Evolutionary conservation across 73 alveolate species (phyloP).

Genomic region (Paramecium tetraurelia): DNA sequence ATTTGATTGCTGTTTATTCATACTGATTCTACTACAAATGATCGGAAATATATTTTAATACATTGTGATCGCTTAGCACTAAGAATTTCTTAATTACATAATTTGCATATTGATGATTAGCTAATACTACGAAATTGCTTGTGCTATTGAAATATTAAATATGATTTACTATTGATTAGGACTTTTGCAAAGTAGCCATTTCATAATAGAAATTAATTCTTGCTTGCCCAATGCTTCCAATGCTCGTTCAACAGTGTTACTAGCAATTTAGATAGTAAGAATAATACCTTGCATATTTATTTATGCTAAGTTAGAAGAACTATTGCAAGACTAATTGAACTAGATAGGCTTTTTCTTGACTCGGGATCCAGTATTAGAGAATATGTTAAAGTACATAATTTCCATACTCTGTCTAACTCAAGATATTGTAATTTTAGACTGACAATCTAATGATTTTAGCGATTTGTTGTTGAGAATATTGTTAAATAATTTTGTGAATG

Average conservation of each 20-base stretch:
- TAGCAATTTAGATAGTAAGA: not conserved
- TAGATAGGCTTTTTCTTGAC: not conserved
- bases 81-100: constrained; percentile 11
- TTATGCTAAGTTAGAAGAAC: not conserved
- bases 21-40: not conserved
- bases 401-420: constrained; percentile 30
- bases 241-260: constrained; percentile 41
- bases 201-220: not conserved
- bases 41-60: not conserved
- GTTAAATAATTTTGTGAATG: not conserved
- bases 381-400: constrained; percentile 15
- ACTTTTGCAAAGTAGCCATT: constrained; percentile 29
- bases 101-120: constrained; percentile 21
- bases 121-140: constrained; percentile 36
- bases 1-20: not conserved
- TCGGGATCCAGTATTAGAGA: not conserved
- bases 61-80: not conserved
- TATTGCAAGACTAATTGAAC: not conserved
- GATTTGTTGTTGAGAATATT: not conserved
- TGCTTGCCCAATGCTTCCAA: constrained; percentile 7
- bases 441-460: not conserved
- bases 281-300: constrained; percentile 15
- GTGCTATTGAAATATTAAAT: not conserved
- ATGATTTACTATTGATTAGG: not conserved
- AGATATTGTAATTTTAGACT: not conserved